Evolutionary conservation across 108 stramenopile species (phyloP).

Genomic region (Mediolabrus comicus): DNA sequence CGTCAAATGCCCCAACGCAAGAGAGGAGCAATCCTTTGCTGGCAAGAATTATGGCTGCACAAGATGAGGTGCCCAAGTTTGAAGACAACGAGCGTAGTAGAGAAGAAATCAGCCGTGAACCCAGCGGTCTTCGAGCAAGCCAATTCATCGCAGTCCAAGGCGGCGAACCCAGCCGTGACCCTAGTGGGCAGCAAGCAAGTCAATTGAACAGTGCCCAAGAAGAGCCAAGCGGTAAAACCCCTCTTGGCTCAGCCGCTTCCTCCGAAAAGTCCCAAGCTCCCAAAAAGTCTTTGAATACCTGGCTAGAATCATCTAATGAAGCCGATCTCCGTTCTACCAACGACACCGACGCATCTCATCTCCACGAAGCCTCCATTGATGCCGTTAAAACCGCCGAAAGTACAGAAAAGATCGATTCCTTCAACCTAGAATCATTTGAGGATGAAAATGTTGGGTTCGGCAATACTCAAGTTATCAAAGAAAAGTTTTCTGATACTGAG

Average conservation of each 20-base stretch:
- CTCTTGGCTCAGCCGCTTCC: not conserved
- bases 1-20: not conserved
- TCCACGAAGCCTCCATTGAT: not conserved
- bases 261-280: not conserved
- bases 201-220: not conserved
- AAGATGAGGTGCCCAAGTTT: not conserved
- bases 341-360: not conserved
- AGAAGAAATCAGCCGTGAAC: not conserved
- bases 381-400: not conserved
- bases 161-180: not conserved
- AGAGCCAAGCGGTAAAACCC: not conserved
- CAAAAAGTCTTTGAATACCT: not conserved
- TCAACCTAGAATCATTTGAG: slow-evolving; percentile 15
- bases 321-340: not conserved
- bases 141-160: not conserved
- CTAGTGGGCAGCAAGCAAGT: not conserved
- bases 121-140: not conserved
- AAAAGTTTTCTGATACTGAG: slow-evolving; percentile 37
- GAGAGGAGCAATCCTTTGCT: not conserved
- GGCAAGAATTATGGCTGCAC: not conserved
- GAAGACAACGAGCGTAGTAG: not conserved
- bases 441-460: slow-evolving; percentile 8
- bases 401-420: not conserved
- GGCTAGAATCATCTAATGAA: not conserved
- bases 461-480: slow-evolving; percentile 31